These are phyloP conservation scores for Linderniella brevidens DNA, from an alignment of 257 asterid species.

Conservation along the genomic window DNA sequence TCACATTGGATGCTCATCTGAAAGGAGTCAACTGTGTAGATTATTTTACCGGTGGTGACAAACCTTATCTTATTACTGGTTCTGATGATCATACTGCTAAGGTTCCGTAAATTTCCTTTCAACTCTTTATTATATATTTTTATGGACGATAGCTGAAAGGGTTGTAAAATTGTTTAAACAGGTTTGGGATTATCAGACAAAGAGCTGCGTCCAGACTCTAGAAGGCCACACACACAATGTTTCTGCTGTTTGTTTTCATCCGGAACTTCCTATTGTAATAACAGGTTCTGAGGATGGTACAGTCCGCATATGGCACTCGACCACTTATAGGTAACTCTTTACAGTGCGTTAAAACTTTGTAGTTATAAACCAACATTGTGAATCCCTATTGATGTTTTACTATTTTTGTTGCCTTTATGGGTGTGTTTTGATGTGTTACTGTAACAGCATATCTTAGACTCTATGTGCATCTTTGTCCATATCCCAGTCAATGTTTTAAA, in stretches of 20 bases:
- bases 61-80: conserved; percentile 85
- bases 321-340: conserved; percentile 65
- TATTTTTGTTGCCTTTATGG: no score
- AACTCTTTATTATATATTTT: conserved; percentile 10
- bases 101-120: conserved; percentile 28
- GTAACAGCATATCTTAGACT: no score
- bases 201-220: conserved; percentile 90
- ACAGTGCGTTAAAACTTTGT: conserved; percentile 6
- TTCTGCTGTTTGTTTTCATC: conserved; percentile 96
- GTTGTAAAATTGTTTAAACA: conserved; percentile 17
- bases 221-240: conserved; percentile 99
- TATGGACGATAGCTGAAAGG: conserved; percentile 5
- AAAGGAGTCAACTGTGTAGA: conserved; percentile 98
- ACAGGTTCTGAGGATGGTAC: conserved; percentile 99
- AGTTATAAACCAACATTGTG: no score
- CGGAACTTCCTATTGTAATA: conserved; percentile 92
- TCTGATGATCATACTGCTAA: conserved; percentile 99
- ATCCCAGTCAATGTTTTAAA: no score
- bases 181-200: conserved; percentile 99
- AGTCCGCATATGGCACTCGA: conserved; percentile 95
- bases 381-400: no score
- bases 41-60: conserved; percentile 97
- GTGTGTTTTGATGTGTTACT: no score
- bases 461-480: no score
- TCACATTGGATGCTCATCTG: conserved; percentile 88